phyloP scores from a whole-genome alignment of 352 stramenopile species.

The Globisporangium nunn region DNA sequence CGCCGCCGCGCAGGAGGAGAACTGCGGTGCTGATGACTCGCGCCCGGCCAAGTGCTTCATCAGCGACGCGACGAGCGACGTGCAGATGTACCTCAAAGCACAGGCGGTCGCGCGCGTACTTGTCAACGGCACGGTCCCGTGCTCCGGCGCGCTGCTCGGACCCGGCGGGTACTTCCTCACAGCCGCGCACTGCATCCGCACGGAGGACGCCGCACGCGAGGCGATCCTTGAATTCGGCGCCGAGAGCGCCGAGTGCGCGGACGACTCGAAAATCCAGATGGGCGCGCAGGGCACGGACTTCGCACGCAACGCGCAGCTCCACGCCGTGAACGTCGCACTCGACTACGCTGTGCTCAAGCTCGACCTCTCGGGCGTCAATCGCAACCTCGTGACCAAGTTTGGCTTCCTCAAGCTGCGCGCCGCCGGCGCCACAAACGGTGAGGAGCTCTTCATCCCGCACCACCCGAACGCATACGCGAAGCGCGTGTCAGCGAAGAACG shows the following conservation, averaged over 20 bases:
- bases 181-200: constrained; percentile 19
- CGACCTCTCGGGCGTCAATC: constrained; percentile 2
- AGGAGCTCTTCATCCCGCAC: constrained; percentile 22
- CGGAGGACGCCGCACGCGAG: constrained; percentile 6
- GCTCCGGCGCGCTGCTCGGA: constrained; percentile 15
- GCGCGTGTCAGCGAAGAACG: constrained; percentile 10
- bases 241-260: constrained; percentile 13
- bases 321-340: constrained; percentile 15
- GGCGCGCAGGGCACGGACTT: constrained; percentile 17
- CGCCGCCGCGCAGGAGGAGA: constrained; percentile 5
- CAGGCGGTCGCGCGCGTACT: constrained; percentile 20
- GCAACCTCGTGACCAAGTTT: constrained; percentile 14
- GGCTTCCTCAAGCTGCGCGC: constrained; percentile 16
- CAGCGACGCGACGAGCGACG: constrained; percentile 5
- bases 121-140: constrained; percentile 19
- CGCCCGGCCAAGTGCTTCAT: constrained; percentile 21
- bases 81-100: constrained; percentile 16
- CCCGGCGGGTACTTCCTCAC: constrained; percentile 22
- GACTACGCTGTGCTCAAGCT: constrained; percentile 25
- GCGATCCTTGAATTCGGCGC: constrained; percentile 21
- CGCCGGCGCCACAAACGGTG: constrained; percentile 2
- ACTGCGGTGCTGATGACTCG: constrained; percentile 18
- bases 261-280: constrained; percentile 17
- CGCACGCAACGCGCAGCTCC: constrained; percentile 14
- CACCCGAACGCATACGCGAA: constrained; percentile 18